These are phyloP conservation scores for Lactifluus pinguis DNA, from an alignment of 768 basidiomycete genomes.

Conservation along the genomic window DNA sequence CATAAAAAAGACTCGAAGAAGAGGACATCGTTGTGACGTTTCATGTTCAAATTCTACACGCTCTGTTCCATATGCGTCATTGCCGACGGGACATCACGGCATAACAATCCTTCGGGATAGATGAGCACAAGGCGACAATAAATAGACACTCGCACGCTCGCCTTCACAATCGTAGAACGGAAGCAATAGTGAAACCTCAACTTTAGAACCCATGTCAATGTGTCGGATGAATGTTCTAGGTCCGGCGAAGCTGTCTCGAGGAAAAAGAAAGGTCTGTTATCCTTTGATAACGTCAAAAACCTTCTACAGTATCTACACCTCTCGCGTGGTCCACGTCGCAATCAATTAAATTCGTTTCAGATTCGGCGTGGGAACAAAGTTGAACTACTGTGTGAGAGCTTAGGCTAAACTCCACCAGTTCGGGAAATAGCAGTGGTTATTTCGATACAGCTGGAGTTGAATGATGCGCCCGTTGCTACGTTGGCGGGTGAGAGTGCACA, in stretches of 20 bases:
- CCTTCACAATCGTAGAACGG: slow-evolving; percentile 4
- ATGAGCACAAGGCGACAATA: slow-evolving; percentile 2
- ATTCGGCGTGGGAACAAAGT: neutral
- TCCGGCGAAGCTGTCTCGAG: neutral
- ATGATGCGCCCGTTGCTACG: neutral
- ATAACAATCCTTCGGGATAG: slow-evolving; percentile 6
- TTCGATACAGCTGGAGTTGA: neutral
- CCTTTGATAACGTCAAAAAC: neutral
- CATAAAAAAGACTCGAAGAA: slow-evolving; percentile 2
- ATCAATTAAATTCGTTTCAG: neutral
- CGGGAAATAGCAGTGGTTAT: neutral
- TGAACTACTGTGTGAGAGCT: neutral
- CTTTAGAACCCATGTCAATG: slow-evolving; percentile 4
- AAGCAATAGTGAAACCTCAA: slow-evolving; percentile 9
- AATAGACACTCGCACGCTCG: slow-evolving; percentile 1
- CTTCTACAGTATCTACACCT: neutral
- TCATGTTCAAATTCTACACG: slow-evolving; percentile 6
- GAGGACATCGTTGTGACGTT: slow-evolving; percentile 8
- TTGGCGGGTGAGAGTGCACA: neutral
- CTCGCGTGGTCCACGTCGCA: neutral
- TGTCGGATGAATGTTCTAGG: slow-evolving; percentile 6
- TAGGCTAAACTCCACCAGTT: neutral
- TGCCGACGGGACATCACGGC: slow-evolving; percentile 6
- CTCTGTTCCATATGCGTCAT: neutral
- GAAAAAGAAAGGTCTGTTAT: neutral